Conservation (phyloP, 495 filamentous ascomycete genomes). For the Penicillium pancosmium region DNA sequence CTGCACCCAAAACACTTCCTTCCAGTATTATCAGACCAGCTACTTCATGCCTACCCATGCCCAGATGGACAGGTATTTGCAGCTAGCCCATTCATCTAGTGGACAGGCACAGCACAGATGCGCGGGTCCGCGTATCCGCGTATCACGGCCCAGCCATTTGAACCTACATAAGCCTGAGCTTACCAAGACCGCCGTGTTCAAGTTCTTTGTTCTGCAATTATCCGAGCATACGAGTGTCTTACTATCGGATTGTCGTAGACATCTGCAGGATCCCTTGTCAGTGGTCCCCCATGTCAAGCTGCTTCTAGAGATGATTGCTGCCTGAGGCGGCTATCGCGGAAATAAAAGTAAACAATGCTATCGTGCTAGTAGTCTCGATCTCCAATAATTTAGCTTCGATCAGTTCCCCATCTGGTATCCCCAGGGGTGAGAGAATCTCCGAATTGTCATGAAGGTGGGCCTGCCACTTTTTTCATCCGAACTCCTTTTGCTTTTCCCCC, state of each 20-base stretch:
- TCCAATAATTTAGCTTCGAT: slow-evolving; percentile 12
- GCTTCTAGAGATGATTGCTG: slow-evolving; percentile 12
- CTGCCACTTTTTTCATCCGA: slow-evolving; percentile 8
- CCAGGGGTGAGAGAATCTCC: not conserved
- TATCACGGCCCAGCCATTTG: no score
- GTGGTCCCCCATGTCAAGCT: not conserved
- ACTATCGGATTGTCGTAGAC: not conserved
- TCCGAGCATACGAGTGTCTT: not conserved
- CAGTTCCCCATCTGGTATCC: not conserved
- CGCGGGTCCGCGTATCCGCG: no score
- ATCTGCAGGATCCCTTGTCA: no score
- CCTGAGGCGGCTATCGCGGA: slow-evolving; percentile 30
- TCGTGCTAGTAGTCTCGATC: not conserved
- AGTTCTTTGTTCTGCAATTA: not conserved
- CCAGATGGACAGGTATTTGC: no score
- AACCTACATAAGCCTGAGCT: no score
- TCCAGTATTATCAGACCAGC: no score
- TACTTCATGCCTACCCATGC: no score
- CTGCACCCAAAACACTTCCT: no score
- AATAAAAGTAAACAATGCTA: slow-evolving; percentile 31
- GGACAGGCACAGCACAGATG: no score
- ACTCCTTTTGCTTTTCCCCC: slow-evolving; percentile 5
- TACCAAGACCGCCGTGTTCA: not conserved
- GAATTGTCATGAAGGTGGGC: slow-evolving; percentile 2
- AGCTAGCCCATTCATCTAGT: no score